Evolutionary conservation across 139 green algal species (phyloP), one percentile per base, ranked within the genome.

Genomic region (Eudorina sp.): DNA sequence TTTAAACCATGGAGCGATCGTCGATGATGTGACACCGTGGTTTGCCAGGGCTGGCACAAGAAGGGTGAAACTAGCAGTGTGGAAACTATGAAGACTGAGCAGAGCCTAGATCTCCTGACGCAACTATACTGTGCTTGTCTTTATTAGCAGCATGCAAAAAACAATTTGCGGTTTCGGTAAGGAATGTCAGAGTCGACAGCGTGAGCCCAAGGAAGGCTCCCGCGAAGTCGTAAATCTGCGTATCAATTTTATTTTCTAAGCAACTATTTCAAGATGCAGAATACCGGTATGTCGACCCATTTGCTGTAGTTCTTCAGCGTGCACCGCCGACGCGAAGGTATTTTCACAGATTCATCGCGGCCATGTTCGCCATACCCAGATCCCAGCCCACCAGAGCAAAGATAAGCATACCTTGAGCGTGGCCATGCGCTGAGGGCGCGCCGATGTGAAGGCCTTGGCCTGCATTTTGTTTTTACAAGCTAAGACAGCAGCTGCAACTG

Each of bases 361-460:
- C 11, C 27, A 83, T 34, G 45, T n/a, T 19, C 48, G 18, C n/a
- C n/a, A 48, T 29, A 46, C 31, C 29, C 5, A 66, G 55, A 66
- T 66, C 55, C 55, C 23, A 23, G 8, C 55, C 6, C 36, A 31
- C 46, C 0, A 36, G 23, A 2, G 4, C 19, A 34, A 6, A 34
- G 25, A 9, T 6, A 40, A 75, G n/a, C 78, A 43, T 5, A 79
- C 66, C 80, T 86, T 86, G 23, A 88, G 62, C 81, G 60, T 38
- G 25, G 82, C 82, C 64, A 69, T 40, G 46, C 82, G 45, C 62
- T 88, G 82, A 0, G 82, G 64, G 3, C 66, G 64, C 58, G 82
- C n/a, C 27, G 82, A 80, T 31, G 64, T 88, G 82, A 88, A 88
- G 13, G 82, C 82, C 66, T 88, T 88, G 82, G 64, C 69, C 62